phyloP scores from a whole-genome alignment of 2,329 filamentous ascomycete species.

The Grosmannia penicillata region DNA sequence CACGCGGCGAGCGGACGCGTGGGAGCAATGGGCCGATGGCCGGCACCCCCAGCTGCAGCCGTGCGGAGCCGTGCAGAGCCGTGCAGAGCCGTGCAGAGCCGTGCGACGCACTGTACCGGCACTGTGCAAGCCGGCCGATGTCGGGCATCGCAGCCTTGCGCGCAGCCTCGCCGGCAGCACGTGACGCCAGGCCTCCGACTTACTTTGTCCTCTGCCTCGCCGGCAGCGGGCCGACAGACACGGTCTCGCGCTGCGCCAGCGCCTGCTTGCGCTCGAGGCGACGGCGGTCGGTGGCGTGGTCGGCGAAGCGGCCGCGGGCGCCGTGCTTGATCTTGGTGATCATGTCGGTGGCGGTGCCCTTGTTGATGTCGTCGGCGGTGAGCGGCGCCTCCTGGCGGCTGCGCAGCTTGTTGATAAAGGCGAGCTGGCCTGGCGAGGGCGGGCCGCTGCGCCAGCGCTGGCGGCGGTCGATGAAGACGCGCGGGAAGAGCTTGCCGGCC shows the following conservation, averaged over 20 bases:
- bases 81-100: too few relatives aligned
- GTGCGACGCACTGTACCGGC: too few relatives aligned
- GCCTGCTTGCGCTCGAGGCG: constrained; percentile 25
- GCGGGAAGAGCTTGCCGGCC: constrained; percentile 50
- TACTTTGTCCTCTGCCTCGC: too few relatives aligned
- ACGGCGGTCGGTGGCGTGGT: constrained; percentile 35
- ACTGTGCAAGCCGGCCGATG: background rate
- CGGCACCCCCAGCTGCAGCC: too few relatives aligned
- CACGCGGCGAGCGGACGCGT: too few relatives aligned
- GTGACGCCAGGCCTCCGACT: too few relatives aligned
- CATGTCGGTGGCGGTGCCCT: constrained; percentile 75
- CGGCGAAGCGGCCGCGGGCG: constrained; percentile 48
- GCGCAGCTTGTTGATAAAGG: constrained; percentile 54
- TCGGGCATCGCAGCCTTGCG: background rate
- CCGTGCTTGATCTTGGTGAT: constrained; percentile 86
- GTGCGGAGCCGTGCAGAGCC: too few relatives aligned
- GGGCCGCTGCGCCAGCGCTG: constrained; percentile 56
- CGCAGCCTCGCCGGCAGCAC: background rate
- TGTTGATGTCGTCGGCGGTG: constrained; percentile 44
- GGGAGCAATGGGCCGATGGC: background rate
- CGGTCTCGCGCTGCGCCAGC: constrained; percentile 31
- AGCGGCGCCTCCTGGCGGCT: constrained; percentile 35
- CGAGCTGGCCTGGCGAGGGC: constrained; percentile 51
- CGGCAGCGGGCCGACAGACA: constrained; percentile 35
- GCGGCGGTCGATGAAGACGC: constrained; percentile 47